Evolutionary conservation across 139 green algal genomes (phyloP).

Genomic region (Edaphochlamys debaryana): DNA sequence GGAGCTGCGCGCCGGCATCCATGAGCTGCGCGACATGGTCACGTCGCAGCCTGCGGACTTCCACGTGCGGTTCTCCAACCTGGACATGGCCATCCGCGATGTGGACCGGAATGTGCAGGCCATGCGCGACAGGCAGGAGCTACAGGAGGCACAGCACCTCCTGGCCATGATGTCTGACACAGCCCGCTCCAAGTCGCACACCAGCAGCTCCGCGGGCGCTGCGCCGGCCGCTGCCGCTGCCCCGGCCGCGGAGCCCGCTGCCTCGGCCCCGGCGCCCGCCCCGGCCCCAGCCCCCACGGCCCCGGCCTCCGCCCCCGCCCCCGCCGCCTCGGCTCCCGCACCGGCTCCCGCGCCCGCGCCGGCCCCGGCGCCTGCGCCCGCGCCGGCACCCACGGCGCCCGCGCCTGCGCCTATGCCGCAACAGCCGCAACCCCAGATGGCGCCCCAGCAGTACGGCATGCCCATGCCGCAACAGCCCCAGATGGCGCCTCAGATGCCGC

Average conservation of each 20-base stretch:
- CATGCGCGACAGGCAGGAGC: constrained; percentile 69
- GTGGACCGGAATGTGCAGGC: constrained; percentile 71
- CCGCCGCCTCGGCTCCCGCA: constrained; percentile 3
- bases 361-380: constrained; percentile 1
- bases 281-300: constrained; percentile 1
- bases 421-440: not conserved
- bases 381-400: not conserved
- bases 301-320: constrained; percentile 14
- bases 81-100: constrained; percentile 67
- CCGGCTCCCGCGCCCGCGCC: constrained; percentile 4
- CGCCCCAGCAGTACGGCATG: not conserved
- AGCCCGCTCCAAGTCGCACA: not conserved
- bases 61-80: constrained; percentile 24
- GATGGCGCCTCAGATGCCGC: not conserved
- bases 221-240: not conserved
- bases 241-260: constrained; percentile 16
- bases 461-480: not conserved
- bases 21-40: constrained; percentile 44
- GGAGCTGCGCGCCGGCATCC: constrained; percentile 46
- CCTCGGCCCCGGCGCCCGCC: constrained; percentile 17
- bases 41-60: constrained; percentile 34
- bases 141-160: constrained; percentile 67
- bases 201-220: not conserved
- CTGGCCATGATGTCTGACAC: constrained; percentile 56
- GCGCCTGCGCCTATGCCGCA: not conserved